Conservation (phyloP, 257 asterid genomes). For the Solanum sitiens region DNA sequence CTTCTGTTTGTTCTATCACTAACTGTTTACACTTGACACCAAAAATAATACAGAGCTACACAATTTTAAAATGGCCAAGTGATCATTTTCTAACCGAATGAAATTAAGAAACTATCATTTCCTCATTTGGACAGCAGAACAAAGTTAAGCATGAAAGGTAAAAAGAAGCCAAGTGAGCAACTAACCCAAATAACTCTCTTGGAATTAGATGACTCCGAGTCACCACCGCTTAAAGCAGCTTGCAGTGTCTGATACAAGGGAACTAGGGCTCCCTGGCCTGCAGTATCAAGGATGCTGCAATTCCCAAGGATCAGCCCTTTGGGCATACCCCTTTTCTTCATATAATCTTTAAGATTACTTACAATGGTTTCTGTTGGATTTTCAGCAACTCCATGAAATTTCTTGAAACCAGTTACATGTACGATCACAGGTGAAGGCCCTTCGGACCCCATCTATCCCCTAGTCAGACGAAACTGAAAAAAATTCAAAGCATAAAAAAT, state of each 20-base stretch:
- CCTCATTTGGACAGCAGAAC: not conserved
- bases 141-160: not conserved
- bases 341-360: slow-evolving; percentile 55
- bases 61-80: not conserved
- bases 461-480: slow-evolving; percentile 6
- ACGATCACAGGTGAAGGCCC: slow-evolving; percentile 81
- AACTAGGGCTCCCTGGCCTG: slow-evolving; percentile 77
- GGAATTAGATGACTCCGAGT: slow-evolving; percentile 25
- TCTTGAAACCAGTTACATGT: slow-evolving; percentile 87
- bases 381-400: slow-evolving; percentile 89
- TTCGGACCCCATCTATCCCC: slow-evolving; percentile 84
- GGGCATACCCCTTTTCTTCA: slow-evolving; percentile 64
- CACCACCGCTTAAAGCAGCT: slow-evolving; percentile 41
- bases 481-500: slow-evolving; percentile 19
- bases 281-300: slow-evolving; percentile 86
- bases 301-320: slow-evolving; percentile 84
- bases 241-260: slow-evolving; percentile 84
- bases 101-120: not conserved
- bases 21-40: not conserved
- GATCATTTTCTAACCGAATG: not conserved
- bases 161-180: not conserved
- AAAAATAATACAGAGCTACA: not conserved
- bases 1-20: not conserved
- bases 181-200: slow-evolving; percentile 76
- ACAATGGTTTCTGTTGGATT: slow-evolving; percentile 93